Base-by-base conservation (phyloP, 768 basidiomycete genomes). In the Ramaria sp. region DNA sequence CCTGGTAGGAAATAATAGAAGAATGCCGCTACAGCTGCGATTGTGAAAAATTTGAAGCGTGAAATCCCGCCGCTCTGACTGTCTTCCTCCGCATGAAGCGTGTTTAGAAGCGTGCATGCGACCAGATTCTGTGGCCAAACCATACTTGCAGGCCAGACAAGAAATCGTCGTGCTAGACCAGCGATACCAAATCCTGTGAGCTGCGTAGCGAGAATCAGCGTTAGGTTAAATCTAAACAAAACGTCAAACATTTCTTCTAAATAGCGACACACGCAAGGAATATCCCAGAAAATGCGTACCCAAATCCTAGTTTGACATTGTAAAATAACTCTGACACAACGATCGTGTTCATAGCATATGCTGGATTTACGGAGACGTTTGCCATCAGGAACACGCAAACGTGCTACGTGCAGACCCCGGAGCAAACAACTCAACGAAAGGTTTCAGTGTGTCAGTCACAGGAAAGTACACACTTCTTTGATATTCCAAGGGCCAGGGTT, bases 71-170 rank as follows among this genome's bases (percentile, higher is more conserved):
- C 59, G 28, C 58, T 52, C 38, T 62, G 61, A 13, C 58, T 62
- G 28, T 75, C 74, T 13, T 74, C 70, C 54, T 75, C 75, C 30
- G 75, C 75, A 55, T 77, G 75, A 3, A 76, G 65, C 1, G 74
- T 72, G 59, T 77, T 77, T 57, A 77, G 66, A 18, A 72, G 66
- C 15, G 75, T 75, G 30, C 70, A 69, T 25, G 67, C 65, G 34
- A 74, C 73, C 20, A 77, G 65, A 52, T 71, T 73, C 34, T 67
- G 64, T 1, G 75, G 75, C 75, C 75, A 77, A 22, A 76, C 70
- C 66, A 77, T 67, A 12, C 69, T 66, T 0, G 73, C 75, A 0
- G 75, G 75, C 70, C 70, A 73, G 15, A 75, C 69, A 34, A 76
- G 66, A 61, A 75, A 73, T 5, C 73, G 64, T 12, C 73, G 61